Evolutionary conservation across 2,329 filamentous ascomycete species (phyloP).

Genomic region (Alternaria triticina): DNA sequence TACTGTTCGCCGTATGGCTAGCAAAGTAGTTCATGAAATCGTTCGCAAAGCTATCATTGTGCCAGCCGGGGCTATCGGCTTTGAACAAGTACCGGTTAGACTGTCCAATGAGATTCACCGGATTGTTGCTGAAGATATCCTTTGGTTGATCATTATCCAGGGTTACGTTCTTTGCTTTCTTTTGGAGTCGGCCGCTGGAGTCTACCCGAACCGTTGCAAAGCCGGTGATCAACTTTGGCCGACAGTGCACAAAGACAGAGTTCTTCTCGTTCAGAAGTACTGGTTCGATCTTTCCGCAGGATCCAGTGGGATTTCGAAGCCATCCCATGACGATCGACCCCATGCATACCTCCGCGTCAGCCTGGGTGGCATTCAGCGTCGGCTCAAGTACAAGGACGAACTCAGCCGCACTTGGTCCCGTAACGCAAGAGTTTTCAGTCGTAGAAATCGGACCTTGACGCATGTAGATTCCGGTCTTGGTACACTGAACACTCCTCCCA

Average conservation of each 20-base stretch:
- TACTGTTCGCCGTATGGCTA: slow-evolving; percentile 31
- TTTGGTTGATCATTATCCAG: neutral
- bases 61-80: slow-evolving; percentile 44
- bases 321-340: slow-evolving; percentile 34
- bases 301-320: slow-evolving; percentile 24
- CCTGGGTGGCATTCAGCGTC: slow-evolving; percentile 19
- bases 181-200: slow-evolving; percentile 35
- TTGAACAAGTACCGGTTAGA: slow-evolving; percentile 29
- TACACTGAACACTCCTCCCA: neutral
- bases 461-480: neutral
- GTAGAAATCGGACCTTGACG: neutral
- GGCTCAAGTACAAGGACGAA: slow-evolving; percentile 10
- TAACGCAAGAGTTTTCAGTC: neutral
- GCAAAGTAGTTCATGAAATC: slow-evolving; percentile 61
- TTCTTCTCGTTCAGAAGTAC: slow-evolving; percentile 11
- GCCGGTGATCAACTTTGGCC: slow-evolving; percentile 39
- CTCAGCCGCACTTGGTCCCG: slow-evolving; percentile 22
- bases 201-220: slow-evolving; percentile 47
- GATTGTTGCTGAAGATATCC: slow-evolving; percentile 30
- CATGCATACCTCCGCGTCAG: slow-evolving; percentile 28
- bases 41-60: slow-evolving; percentile 54
- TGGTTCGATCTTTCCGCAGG: slow-evolving; percentile 9
- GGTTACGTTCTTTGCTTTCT: neutral
- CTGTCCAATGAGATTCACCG: slow-evolving; percentile 32
- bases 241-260: slow-evolving; percentile 47